Evolutionary conservation across 208 protist genomes (phyloP).

Genomic region (Borovskyia barvae): DNA sequence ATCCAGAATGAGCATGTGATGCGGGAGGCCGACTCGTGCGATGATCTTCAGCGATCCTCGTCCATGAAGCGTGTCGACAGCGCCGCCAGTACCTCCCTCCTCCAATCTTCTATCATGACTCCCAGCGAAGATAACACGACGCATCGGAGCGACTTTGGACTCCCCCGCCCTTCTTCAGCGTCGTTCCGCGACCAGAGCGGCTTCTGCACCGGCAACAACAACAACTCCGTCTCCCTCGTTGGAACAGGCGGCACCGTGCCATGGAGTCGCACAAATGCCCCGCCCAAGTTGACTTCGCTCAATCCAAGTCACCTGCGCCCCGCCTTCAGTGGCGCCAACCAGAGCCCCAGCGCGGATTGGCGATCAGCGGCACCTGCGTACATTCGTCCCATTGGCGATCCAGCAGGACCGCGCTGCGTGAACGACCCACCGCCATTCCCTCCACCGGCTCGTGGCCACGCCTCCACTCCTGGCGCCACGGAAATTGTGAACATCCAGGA

Average conservation of each 20-base stretch:
- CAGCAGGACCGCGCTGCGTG: slow-evolving; percentile 3
- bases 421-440: slow-evolving; percentile 2
- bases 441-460: slow-evolving; percentile 11
- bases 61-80: slow-evolving; percentile 31
- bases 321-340: not conserved
- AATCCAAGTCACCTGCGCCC: slow-evolving; percentile 13
- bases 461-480: slow-evolving; percentile 19
- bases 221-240: slow-evolving; percentile 4
- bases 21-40: slow-evolving; percentile 33
- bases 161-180: slow-evolving; percentile 10
- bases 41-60: slow-evolving; percentile 22
- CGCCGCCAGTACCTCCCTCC: slow-evolving; percentile 19
- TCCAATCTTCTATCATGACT: slow-evolving; percentile 31
- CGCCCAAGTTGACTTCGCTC: slow-evolving; percentile 9
- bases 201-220: slow-evolving; percentile 10
- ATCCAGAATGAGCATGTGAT: slow-evolving; percentile 28
- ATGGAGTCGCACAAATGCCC: slow-evolving; percentile 3
- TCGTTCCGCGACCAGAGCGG: slow-evolving; percentile 10
- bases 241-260: slow-evolving; percentile 9
- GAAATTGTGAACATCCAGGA: slow-evolving; percentile 71
- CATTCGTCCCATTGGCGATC: slow-evolving; percentile 7
- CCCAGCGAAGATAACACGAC: slow-evolving; percentile 19
- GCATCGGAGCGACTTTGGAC: slow-evolving; percentile 15
- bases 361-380: not conserved
- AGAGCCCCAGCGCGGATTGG: not conserved